A percentile compares a stretch with the other conserved stretches of the same genome.
Evolutionary conservation across 106 monocot species (phyloP).

Genomic region (Dendrobium officinale): DNA sequence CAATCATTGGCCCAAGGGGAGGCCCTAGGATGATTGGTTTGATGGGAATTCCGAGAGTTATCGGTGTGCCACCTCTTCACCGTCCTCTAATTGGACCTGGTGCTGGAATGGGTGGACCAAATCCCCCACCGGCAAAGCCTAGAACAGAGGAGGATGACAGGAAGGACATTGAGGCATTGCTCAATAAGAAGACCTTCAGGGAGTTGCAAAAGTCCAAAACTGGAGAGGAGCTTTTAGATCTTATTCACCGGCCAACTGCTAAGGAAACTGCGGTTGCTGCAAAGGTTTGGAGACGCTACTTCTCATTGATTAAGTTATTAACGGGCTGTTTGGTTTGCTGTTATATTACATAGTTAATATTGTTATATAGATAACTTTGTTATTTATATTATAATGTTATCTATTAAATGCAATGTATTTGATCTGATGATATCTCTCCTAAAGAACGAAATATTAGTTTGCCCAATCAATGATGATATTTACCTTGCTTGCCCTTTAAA

Average conservation of each 20-base stretch:
- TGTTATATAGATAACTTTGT: not conserved
- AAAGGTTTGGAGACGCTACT: conserved; percentile 42
- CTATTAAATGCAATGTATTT: not conserved
- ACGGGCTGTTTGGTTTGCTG: too few relatives aligned
- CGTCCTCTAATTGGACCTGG: conserved; percentile 35
- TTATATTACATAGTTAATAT: not conserved
- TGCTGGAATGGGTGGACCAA: conserved; percentile 18
- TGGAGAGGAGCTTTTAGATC: conserved; percentile 96
- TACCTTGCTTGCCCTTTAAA: not conserved
- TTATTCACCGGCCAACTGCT: conserved; percentile 95
- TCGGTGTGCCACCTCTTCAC: conserved; percentile 48
- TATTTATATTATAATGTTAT: not conserved
- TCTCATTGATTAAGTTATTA: not conserved
- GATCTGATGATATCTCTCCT: too few relatives aligned
- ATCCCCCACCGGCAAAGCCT: conserved; percentile 23
- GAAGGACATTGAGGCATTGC: conserved; percentile 85
- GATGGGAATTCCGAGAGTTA: conserved; percentile 63
- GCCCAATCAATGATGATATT: not conserved
- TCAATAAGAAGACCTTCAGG: conserved; percentile 88
- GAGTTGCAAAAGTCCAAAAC: conserved; percentile 92
- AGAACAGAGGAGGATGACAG: conserved; percentile 84
- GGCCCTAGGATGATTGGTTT: conserved; percentile 57
- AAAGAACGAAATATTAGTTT: not conserved
- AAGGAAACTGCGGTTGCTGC: conserved; percentile 93
- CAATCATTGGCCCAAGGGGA: conserved; percentile 29